Evolutionary conservation across 2,329 filamentous ascomycete genomes (phyloP).

Genomic region (Botrytis fragariae): DNA sequence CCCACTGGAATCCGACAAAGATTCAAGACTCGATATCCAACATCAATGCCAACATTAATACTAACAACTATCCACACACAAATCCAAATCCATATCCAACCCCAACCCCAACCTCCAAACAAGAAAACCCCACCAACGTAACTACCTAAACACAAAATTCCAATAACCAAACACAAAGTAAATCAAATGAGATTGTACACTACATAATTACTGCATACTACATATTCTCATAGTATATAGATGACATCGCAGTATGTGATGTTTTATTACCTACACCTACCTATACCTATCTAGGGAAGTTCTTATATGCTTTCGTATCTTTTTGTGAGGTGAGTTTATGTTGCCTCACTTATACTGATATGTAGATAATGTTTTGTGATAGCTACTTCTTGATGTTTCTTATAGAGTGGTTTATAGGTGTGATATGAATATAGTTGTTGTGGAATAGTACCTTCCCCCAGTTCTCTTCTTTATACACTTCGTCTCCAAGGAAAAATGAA

Average conservation of each 20-base stretch:
- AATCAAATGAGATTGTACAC: background rate
- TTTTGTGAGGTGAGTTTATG: background rate
- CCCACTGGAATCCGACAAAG: too few relatives aligned
- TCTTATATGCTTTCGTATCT: background rate
- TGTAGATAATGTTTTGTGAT: background rate
- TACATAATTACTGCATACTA: too few relatives aligned
- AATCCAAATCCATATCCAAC: too few relatives aligned
- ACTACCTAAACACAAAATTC: background rate
- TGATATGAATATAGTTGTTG: background rate
- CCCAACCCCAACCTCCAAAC: too few relatives aligned
- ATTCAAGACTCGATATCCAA: too few relatives aligned
- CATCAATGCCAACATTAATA: too few relatives aligned
- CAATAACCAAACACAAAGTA: background rate
- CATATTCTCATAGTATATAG: background rate
- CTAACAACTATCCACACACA: too few relatives aligned
- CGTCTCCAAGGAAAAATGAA: background rate
- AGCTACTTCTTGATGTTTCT: background rate
- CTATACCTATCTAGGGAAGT: background rate
- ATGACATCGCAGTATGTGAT: rapidly evolving
- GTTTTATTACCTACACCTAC: background rate
- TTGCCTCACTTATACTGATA: too few relatives aligned
- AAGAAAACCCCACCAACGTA: too few relatives aligned
- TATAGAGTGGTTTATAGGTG: rapidly evolving
- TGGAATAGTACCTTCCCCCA: background rate
- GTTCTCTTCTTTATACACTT: background rate